Percentiles rank a stretch among this genome's conserved stretches.
Conservation (phyloP, 495 filamentous ascomycete genomes). For the Baudoinia panamericana region DNA sequence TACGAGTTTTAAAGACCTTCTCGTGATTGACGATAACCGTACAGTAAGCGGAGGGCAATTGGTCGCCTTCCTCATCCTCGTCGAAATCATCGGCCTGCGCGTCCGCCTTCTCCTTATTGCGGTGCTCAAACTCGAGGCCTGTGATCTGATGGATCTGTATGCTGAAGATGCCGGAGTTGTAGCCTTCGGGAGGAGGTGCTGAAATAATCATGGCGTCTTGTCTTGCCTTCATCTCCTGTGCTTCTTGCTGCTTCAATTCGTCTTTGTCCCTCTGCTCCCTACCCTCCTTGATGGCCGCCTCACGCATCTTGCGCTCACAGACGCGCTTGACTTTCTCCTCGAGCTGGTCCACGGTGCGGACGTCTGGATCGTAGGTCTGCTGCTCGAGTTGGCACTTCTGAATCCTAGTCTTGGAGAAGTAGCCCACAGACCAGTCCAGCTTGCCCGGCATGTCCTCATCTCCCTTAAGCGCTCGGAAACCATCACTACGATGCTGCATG, state of each 20-base stretch:
- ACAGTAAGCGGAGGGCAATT: constrained; percentile 54
- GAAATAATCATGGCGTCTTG: constrained; percentile 42
- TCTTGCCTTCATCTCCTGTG: constrained; percentile 42
- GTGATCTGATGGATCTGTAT: constrained; percentile 64
- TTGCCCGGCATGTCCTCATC: constrained; percentile 56
- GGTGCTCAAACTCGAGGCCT: constrained; percentile 46
- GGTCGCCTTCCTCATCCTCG: constrained; percentile 46
- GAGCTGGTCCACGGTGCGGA: constrained; percentile 40
- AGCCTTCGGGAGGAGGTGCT: constrained; percentile 42
- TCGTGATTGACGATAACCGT: constrained; percentile 57
- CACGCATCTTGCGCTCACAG: constrained; percentile 46
- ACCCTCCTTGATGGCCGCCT: constrained; percentile 40
- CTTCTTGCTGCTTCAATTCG: constrained; percentile 49
- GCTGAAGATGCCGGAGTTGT: constrained; percentile 49
- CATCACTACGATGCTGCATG: constrained; percentile 45
- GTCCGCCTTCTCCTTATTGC: constrained; percentile 35
- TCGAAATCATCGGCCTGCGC: constrained; percentile 37
- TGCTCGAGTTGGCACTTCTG: constrained; percentile 39
- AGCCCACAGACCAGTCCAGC: constrained; percentile 58
- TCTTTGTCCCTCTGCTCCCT: constrained; percentile 22
- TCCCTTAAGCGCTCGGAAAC: constrained; percentile 44
- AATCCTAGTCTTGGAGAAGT: constrained; percentile 50
- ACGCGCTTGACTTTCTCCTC: constrained; percentile 39
- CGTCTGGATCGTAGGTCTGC: constrained; percentile 40
- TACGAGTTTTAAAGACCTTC: constrained; percentile 56